Conservation (phyloP, 345 rosid species). For the Tarenaya hassleriana region DNA sequence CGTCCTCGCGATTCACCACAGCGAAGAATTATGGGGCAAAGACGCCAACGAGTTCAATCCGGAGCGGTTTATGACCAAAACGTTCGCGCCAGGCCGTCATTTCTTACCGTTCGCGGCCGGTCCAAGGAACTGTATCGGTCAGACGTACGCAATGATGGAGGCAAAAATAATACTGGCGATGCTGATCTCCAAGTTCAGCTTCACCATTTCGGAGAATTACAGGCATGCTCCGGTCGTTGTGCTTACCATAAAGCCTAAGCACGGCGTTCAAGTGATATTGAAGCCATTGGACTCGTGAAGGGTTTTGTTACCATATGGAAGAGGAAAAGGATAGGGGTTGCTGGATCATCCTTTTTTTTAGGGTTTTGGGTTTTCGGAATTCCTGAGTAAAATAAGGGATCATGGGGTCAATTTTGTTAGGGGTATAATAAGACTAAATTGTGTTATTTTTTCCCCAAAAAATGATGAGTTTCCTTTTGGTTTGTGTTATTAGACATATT, state of each 20-base stretch:
- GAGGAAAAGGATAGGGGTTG: slow-evolving; percentile 1
- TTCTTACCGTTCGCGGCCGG: slow-evolving; percentile 83
- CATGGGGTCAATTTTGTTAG: slow-evolving; percentile 3
- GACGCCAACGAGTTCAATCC: slow-evolving; percentile 88
- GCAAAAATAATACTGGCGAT: slow-evolving; percentile 68
- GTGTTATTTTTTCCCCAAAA: slow-evolving; percentile 7
- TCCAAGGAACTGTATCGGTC: slow-evolving; percentile 69
- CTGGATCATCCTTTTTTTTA: not conserved
- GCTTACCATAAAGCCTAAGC: slow-evolving; percentile 67
- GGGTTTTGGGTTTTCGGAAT: not conserved
- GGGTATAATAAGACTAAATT: slow-evolving; percentile 9
- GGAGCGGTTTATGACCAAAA: slow-evolving; percentile 54
- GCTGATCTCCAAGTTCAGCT: slow-evolving; percentile 48
- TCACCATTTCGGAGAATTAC: slow-evolving; percentile 46
- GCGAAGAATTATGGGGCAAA: slow-evolving; percentile 83
- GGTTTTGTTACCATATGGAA: slow-evolving; percentile 1
- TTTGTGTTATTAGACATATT: not conserved
- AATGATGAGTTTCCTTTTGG: not conserved
- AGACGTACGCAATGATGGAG: slow-evolving; percentile 79
- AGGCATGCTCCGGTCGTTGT: slow-evolving; percentile 72
- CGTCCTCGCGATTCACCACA: slow-evolving; percentile 86
- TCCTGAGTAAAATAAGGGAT: slow-evolving; percentile 12
- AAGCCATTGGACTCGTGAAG: slow-evolving; percentile 35
- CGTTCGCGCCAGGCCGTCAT: slow-evolving; percentile 50
- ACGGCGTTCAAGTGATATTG: slow-evolving; percentile 68